phyloP scores from a whole-genome alignment of 495 filamentous ascomycete species.

The Xylaria bambusicola region DNA sequence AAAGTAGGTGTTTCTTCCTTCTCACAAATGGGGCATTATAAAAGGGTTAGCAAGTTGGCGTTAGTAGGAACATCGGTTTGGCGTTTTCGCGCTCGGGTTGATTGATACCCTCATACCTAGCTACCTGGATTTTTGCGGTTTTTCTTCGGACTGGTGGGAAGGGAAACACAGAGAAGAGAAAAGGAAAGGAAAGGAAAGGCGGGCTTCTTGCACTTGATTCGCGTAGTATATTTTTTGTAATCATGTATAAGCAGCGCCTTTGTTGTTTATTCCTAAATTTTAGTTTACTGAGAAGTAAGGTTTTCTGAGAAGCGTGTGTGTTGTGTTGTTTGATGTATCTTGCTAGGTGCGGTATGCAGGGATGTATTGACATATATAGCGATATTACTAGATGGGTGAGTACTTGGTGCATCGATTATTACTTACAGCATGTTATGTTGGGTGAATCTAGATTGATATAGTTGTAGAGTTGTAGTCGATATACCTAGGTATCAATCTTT shows the following conservation, averaged over 20 bases:
- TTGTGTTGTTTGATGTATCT: no score
- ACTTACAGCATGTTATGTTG: no score
- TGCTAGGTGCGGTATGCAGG: no score
- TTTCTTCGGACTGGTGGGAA: neutral
- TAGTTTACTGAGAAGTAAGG: neutral
- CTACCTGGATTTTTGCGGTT: neutral
- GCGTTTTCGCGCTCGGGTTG: neutral
- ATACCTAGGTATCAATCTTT: no score
- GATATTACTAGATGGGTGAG: no score
- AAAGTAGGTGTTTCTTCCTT: neutral
- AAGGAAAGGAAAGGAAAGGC: no score
- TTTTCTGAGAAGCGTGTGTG: no score
- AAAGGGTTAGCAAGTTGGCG: conserved; percentile 5
- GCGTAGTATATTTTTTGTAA: conserved; percentile 16
- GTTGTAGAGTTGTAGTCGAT: no score
- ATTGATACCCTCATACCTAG: conserved; percentile 12
- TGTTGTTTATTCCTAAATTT: neutral
- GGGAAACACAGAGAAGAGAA: neutral
- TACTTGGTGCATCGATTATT: no score
- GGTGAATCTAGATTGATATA: no score
- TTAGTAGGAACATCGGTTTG: conserved; percentile 1
- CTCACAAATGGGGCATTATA: neutral
- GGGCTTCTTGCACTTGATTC: no score
- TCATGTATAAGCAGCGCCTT: neutral
- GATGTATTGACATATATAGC: no score